phyloP scores from a whole-genome alignment of 1,139 yeast species.

The Saccharomyces hybrid region DNA sequence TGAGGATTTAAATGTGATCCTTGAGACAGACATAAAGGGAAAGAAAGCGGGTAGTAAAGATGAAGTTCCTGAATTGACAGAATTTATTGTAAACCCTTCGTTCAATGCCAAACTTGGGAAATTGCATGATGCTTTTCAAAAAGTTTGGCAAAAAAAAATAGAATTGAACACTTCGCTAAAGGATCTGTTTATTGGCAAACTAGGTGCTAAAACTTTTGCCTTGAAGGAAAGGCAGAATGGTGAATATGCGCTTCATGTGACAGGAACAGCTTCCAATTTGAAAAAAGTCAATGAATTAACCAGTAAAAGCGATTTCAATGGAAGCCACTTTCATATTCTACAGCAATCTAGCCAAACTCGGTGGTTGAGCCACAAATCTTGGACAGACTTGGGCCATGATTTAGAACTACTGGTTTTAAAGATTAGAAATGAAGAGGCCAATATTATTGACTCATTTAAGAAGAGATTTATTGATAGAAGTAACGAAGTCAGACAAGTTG shows the following conservation, averaged over 20 bases:
- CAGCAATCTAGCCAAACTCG: slow-evolving; percentile 30
- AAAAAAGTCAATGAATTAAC: slow-evolving; percentile 13
- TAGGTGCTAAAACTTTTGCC: slow-evolving; percentile 20
- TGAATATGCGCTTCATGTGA: slow-evolving; percentile 24
- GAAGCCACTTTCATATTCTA: slow-evolving; percentile 12
- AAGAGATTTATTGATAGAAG: slow-evolving; percentile 28
- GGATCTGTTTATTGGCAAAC: slow-evolving; percentile 12
- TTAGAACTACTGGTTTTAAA: slow-evolving; percentile 22
- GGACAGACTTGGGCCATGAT: slow-evolving; percentile 34
- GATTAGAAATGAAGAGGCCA: slow-evolving; percentile 31
- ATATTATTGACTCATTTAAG: slow-evolving; percentile 25
- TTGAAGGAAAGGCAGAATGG: slow-evolving; percentile 23
- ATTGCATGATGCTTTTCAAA: slow-evolving; percentile 21
- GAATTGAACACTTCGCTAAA: slow-evolving; percentile 19
- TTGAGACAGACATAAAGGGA: not conserved
- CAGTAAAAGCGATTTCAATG: slow-evolving; percentile 2
- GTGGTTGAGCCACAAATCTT: slow-evolving; percentile 31
- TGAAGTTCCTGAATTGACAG: slow-evolving; percentile 6
- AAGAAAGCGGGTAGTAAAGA: slow-evolving; percentile 7
- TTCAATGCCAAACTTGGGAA: slow-evolving; percentile 15
- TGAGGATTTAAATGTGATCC: not conserved
- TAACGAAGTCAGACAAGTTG: slow-evolving; percentile 26
- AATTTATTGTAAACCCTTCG: slow-evolving; percentile 18
- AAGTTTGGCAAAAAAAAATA: slow-evolving; percentile 17
- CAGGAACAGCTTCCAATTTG: slow-evolving; percentile 17